Conservation (phyloP, 768 basidiomycete genomes). For the Mycena chlorophos region DNA sequence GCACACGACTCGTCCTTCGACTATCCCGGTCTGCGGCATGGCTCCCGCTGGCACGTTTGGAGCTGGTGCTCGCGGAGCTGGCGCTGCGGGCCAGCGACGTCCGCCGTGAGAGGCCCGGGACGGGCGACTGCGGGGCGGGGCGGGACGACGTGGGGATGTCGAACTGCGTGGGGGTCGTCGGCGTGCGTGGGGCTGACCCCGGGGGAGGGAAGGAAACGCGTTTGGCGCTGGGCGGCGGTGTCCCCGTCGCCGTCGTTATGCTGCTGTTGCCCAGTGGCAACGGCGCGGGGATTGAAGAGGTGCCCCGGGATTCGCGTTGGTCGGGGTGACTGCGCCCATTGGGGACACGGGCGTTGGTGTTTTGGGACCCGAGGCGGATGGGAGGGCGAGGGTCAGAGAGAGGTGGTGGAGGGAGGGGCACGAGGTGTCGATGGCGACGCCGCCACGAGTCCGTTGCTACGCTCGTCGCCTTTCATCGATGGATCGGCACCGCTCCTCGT, state of each 20-base stretch:
- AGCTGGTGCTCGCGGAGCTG: conserved; percentile 36
- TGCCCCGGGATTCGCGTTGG: too few relatives aligned
- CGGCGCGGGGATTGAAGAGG: not conserved
- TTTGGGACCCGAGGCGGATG: too few relatives aligned
- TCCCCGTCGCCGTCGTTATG: not conserved
- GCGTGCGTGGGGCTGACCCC: conserved; percentile 7
- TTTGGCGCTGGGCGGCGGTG: conserved; percentile 3
- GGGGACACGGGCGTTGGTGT: too few relatives aligned
- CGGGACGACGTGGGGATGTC: conserved; percentile 48
- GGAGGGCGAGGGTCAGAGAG: too few relatives aligned
- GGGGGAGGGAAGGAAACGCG: conserved; percentile 17
- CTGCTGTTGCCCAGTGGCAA: too few relatives aligned
- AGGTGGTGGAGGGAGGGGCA: too few relatives aligned
- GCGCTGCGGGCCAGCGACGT: conserved; percentile 35
- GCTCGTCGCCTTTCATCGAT: too few relatives aligned
- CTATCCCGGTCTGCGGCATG: not conserved
- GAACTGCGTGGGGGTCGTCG: conserved; percentile 17
- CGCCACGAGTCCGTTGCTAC: too few relatives aligned
- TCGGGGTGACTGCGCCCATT: too few relatives aligned
- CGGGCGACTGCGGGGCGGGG: conserved; percentile 53
- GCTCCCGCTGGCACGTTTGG: conserved; percentile 15
- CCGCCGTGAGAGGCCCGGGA: conserved; percentile 53
- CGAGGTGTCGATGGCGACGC: too few relatives aligned
- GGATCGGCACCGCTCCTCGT: too few relatives aligned
- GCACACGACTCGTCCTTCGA: conserved; percentile 2